Base-by-base conservation (phyloP, 805 yeast species). In the Kuraishia hungarica region DNA sequence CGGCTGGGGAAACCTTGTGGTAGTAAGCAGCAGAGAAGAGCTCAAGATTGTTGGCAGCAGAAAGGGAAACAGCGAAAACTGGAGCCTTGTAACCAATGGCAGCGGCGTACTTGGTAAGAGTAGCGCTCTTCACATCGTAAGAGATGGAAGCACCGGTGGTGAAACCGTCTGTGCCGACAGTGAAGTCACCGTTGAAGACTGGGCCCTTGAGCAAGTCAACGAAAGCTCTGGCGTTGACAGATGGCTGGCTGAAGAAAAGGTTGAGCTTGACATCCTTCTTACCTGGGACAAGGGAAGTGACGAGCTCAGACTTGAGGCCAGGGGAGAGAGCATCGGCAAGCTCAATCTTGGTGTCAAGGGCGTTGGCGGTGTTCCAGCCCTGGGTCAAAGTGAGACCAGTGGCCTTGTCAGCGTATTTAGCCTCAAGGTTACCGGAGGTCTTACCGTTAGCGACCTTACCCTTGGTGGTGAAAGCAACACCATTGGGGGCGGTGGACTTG, bases 131-230 rank as follows among this genome's bases (percentile, higher is more conserved):
- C 70, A 94, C 89, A 78, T 94, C 98, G 81, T 94, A 94, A 67
- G 96, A 94, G 71, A 93, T 84, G 79, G 94, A 96, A 64, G 92
- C 96, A 77, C 99, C 99, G 65, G 93, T 93, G 64, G 96, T 84
- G 82, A 91, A 86, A 66, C 97, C 97, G 67, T 91, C 97, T 78
- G 89, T 96, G 68, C 97, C 96, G 67, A 92, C 83, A 61, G 97
- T 85, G 71, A 90, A 81, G 76, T 94, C 97, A 76, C 97, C 97
- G 64, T 89, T 84, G 74, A 96, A 94, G 64, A 87, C 80, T 65
- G 98, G 97, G 65, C 97, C 97, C 82, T 93, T 92, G 72, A 92
- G 81, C 70, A 93, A 79, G 76, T 94, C 97, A 66, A 94, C 90
- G 78, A 89, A 89, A 65, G 92, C 96, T 77, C 96, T 86, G 66